These are phyloP conservation scores for Acacia crassicarpa DNA, from an alignment of 306 rosid species.

Conservation along the genomic window DNA sequence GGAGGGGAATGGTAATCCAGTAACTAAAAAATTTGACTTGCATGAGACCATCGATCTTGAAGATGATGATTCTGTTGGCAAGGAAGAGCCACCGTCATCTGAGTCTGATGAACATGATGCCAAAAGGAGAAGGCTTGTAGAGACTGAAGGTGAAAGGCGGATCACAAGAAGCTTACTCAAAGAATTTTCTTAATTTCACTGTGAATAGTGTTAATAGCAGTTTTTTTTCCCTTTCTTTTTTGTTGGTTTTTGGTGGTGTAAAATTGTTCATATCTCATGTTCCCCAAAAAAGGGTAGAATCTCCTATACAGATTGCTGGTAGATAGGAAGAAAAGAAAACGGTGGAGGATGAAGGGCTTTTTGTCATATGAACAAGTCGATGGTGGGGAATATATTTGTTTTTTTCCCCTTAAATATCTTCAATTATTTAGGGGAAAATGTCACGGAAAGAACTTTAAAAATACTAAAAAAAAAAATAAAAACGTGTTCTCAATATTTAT, in stretches of 20 bases:
- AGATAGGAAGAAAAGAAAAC: conserved; percentile 11
- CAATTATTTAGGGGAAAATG: neutral
- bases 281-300: neutral
- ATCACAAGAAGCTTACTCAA: conserved; percentile 39
- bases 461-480: too few species aligned
- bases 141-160: conserved; percentile 25
- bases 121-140: conserved; percentile 43
- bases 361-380: conserved; percentile 35
- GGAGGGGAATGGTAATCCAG: conserved; percentile 15
- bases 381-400: neutral
- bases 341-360: neutral
- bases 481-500: too few species aligned
- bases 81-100: conserved; percentile 20
- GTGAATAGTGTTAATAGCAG: conserved; percentile 29
- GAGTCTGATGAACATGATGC: conserved; percentile 29
- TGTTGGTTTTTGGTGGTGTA: neutral
- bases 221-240: neutral
- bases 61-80: conserved; percentile 34
- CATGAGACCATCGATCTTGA: conserved; percentile 25
- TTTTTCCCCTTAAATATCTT: neutral
- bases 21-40: conserved; percentile 21
- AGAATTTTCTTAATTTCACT: conserved; percentile 25
- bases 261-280: neutral
- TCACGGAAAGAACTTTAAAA: too few species aligned
- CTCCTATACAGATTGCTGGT: neutral